phyloP scores from a whole-genome alignment of 176 grass and related monocot species.

The Typha latifolia region DNA sequence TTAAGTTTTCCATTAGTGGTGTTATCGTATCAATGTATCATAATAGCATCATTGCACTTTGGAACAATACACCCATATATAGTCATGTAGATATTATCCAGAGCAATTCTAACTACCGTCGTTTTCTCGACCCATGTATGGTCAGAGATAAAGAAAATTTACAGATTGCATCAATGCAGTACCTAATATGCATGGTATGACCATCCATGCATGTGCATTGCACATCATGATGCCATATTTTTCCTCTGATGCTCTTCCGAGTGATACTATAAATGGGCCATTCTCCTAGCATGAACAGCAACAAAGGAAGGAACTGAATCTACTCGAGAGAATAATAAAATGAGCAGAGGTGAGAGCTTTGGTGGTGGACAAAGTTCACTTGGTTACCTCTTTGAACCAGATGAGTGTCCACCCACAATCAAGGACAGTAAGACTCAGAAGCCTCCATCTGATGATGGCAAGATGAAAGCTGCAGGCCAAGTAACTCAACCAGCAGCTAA shows the following conservation, averaged over 20 bases:
- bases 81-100: too few relatives aligned
- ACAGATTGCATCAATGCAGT: not conserved
- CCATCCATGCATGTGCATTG: not conserved
- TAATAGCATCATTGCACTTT: too few relatives aligned
- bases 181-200: not conserved
- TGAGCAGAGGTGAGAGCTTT: slow-evolving; percentile 61
- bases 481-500: slow-evolving; percentile 10
- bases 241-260: not conserved
- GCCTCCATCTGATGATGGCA: slow-evolving; percentile 1
- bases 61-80: too few relatives aligned
- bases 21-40: too few relatives aligned
- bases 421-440: not conserved
- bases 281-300: not conserved
- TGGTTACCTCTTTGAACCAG: slow-evolving; percentile 62
- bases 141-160: not conserved
- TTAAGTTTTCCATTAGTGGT: too few relatives aligned
- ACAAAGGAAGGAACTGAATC: not conserved
- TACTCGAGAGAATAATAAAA: slow-evolving; percentile 16
- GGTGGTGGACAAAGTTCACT: slow-evolving; percentile 71
- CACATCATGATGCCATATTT: not conserved
- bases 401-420: slow-evolving; percentile 23
- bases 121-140: not conserved
- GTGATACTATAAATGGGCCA: not conserved
- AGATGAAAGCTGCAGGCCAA: not conserved
- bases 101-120: too few relatives aligned